A percentile compares a stretch with the other conserved stretches of the same genome.
Evolutionary conservation across 2,329 filamentous ascomycete genomes (phyloP).

Genomic region (Arthrobotrys conoides): DNA sequence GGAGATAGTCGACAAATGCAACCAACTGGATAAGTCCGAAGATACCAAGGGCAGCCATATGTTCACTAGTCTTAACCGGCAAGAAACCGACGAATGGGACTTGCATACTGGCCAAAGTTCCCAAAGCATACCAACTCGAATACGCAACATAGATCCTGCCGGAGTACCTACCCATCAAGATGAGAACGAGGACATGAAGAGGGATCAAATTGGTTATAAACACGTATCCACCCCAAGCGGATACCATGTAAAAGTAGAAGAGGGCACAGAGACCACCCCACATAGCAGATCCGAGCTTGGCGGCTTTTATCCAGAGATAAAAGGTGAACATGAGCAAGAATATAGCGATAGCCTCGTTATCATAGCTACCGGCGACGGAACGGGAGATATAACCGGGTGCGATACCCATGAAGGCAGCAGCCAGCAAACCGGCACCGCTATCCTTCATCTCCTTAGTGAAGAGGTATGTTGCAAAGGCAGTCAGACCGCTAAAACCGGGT

Average conservation of each 20-base stretch:
- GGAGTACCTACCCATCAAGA: constrained; percentile 97
- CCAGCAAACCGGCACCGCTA: constrained; percentile 93
- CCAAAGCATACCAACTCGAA: constrained; percentile 96
- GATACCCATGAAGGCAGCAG: constrained; percentile 97
- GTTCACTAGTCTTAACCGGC: constrained; percentile 95
- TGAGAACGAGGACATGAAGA: constrained; percentile 90
- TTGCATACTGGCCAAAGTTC: constrained; percentile 98
- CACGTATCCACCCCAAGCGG: constrained; percentile 98
- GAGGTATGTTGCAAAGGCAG: constrained; percentile 91
- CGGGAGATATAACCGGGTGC: constrained; percentile 96
- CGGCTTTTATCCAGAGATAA: constrained; percentile 98
- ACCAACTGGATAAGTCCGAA: constrained; percentile 96
- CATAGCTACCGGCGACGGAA: constrained; percentile 97
- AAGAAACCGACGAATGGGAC: constrained; percentile 98
- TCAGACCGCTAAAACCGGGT: constrained; percentile 92
- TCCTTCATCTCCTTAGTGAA: constrained; percentile 97
- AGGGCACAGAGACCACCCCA: constrained; percentile 95
- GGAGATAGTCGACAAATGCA: constrained; percentile 90
- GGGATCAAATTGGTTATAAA: constrained; percentile 99
- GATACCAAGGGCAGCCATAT: constrained; percentile 96
- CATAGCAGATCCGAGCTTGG: constrained; percentile 95
- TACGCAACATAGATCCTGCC: constrained; percentile 95
- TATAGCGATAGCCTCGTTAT: constrained; percentile 99
- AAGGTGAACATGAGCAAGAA: constrained; percentile 99
- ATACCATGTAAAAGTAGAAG: constrained; percentile 99